Evolutionary conservation across 2,329 filamentous ascomycete species (phyloP), one percentile per base, ranked within the genome.

Genomic region (Paecilomyces niveus): DNA sequence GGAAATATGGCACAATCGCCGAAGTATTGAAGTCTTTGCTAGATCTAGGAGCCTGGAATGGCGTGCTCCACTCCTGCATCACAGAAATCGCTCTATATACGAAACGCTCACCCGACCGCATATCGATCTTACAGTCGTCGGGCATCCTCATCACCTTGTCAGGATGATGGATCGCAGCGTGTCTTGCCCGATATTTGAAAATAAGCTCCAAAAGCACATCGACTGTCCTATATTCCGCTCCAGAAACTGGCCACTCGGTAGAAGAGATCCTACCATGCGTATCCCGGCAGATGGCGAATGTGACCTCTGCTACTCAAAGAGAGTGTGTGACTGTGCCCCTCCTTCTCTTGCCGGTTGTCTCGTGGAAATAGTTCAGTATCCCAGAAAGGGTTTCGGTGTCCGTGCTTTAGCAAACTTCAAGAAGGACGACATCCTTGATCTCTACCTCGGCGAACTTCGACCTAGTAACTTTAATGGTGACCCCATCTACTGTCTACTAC

Each of bases 311-410:
- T 26, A 26, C 6, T 58, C 59, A 6, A 3, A 3, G 3, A 32
- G 55, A 3, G 22, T 26, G 8, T 72, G 70, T 56, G n/a, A 57
- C 2, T 73, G 70, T 56, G 18, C 18, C 2, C 7, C 66, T 9
- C 35, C 51, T 9, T 54, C 56, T 10, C 55, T 61, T 2, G 58
- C 62, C 8, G 61, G 59, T 45, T 61, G 64, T 4, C 57, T 73
- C 10, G 61, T 72, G n/a, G 72, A 75, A 54, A 61, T 74, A 1
- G 56, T 64, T 24, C 64, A 73, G 29, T 71, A 68, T 52, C 62
- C 62, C 8, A 22, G 22, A 0, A 69, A 60, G n/a, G 70, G 71
- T 15, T 59, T 68, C n/a, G 72, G 72, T 1, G 63, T 72, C 8
- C 69, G 72, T 11, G 56, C 66, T 8, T 64, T 75, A 7, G 32